A percentile compares a stretch with the other conserved stretches of the same genome.
phyloP scores from a whole-genome alignment of 805 yeast genomes.

The Nakazawaea peltata region DNA sequence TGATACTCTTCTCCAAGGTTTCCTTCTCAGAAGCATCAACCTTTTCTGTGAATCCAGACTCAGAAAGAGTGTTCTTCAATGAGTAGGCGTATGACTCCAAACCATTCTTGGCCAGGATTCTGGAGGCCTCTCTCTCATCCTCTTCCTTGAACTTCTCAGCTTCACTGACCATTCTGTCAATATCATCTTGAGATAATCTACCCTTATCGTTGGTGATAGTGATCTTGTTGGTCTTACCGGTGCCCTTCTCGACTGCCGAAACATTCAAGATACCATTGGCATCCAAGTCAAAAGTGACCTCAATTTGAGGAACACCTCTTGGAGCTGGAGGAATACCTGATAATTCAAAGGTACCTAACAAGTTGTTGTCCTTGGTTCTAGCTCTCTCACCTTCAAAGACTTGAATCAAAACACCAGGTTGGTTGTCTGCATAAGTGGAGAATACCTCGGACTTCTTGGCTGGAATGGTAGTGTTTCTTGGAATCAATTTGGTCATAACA shows the following conservation, averaged over 20 bases:
- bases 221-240: conserved; percentile 43
- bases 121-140: conserved; percentile 51
- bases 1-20: conserved; percentile 62
- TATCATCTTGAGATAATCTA: conserved; percentile 54
- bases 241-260: conserved; percentile 48
- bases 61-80: conserved; percentile 35
- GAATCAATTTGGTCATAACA: conserved; percentile 69
- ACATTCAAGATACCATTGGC: conserved; percentile 69
- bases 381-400: conserved; percentile 81
- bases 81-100: conserved; percentile 52
- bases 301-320: conserved; percentile 75
- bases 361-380: conserved; percentile 66
- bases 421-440: conserved; percentile 80
- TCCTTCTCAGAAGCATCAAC: conserved; percentile 52
- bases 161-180: conserved; percentile 57
- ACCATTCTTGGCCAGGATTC: conserved; percentile 50
- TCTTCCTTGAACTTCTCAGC: conserved; percentile 58
- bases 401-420: conserved; percentile 74
- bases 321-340: conserved; percentile 69
- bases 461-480: conserved; percentile 73
- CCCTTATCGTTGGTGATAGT: conserved; percentile 39
- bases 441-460: conserved; percentile 65
- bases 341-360: conserved; percentile 68
- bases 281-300: conserved; percentile 70
- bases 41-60: conserved; percentile 27